Evolutionary conservation across 2,329 filamentous ascomycete genomes (phyloP).

Genomic region (Phyllachora maydis): DNA sequence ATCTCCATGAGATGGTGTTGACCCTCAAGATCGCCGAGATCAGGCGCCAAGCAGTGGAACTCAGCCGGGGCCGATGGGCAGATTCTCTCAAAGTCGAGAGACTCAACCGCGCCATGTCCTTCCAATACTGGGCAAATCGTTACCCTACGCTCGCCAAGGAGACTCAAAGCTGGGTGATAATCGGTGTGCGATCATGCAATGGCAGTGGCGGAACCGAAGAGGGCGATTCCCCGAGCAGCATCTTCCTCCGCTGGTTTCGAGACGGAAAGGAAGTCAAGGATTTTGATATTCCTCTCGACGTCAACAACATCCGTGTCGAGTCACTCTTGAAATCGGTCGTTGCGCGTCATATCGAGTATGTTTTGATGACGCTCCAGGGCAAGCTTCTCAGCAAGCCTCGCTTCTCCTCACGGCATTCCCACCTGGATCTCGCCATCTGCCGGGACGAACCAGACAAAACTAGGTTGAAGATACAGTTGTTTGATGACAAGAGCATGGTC

Average conservation of each 20-base stretch:
- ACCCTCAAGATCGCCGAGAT: slow-evolving; percentile 81
- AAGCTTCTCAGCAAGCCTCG: slow-evolving; percentile 38
- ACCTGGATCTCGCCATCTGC: slow-evolving; percentile 35
- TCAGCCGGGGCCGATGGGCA: slow-evolving; percentile 56
- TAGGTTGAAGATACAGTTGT: slow-evolving; percentile 47
- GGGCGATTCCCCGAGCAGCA: slow-evolving; percentile 23
- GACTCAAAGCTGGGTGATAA: slow-evolving; percentile 89
- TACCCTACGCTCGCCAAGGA: slow-evolving; percentile 17
- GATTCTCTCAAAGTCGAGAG: slow-evolving; percentile 59
- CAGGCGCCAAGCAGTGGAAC: slow-evolving; percentile 50
- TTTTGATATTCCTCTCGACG: slow-evolving; percentile 45
- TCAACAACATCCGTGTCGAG: slow-evolving; percentile 50
- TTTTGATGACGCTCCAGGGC: slow-evolving; percentile 45
- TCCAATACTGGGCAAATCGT: slow-evolving; percentile 74
- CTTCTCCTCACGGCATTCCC: slow-evolving; percentile 37
- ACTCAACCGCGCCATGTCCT: slow-evolving; percentile 59
- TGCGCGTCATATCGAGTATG: slow-evolving; percentile 50
- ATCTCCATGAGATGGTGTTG: slow-evolving; percentile 70
- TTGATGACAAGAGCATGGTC: slow-evolving; percentile 34
- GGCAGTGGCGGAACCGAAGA: slow-evolving; percentile 19
- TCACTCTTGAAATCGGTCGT: slow-evolving; percentile 53
- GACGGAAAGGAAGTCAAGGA: slow-evolving; percentile 57
- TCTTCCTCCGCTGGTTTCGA: slow-evolving; percentile 65
- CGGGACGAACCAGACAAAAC: slow-evolving; percentile 44
- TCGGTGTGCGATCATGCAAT: slow-evolving; percentile 51